Base-by-base conservation (phyloP, 2,329 filamentous ascomycete genomes). In the Arthrobotrys musiformis region DNA sequence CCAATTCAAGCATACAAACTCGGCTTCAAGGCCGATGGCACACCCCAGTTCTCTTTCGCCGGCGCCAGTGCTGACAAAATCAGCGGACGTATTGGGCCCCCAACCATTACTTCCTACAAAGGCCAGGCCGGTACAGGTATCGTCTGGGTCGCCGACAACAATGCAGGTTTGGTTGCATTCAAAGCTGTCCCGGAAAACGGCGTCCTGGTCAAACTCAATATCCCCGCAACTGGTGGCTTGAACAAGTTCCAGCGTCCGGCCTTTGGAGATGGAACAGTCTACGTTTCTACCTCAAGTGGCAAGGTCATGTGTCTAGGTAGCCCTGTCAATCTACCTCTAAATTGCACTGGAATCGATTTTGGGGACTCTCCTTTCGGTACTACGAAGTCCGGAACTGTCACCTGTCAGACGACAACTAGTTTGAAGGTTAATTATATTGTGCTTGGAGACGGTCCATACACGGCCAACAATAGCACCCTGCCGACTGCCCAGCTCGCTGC, bases 261-360 rank as follows among this genome's bases (percentile, higher is more conserved):
- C 70, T 86, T 84, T 82, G 85, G 81, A 80, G 84, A 83, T 82
- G 85, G 81, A 68, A 84, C 81, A 79, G 82, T 82, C 77, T 86
- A 82, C 81, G 73, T 74, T n/a, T 79, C 83, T 6, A 81, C 82
- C 30, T 79, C 68, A 0, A 35, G 44, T 22, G 73, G 66, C 19
- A 82, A 81, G 60, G 76, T 84, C n/a, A 81, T 83, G 30, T 83
- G 82, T 35, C 79, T 84, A 11, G 84, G 84, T 7, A 84, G 84
- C n/a, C 85, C 85, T 3, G 84, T 86, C 60, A 83, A 84, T 54
- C 74, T 85, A 1, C 84, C 85, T 4, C 77, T 86, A 17, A 83
- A 82, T 64, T 86, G 85, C 70, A 83, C 81, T 7, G 82, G 82
- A 19, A 80, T 85, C 19, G 81, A 84, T 62, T 86, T 85, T 79